Evolutionary conservation across 1,284 basidiomycete species (phyloP).

Genomic region (Ganoderma lucidum): DNA sequence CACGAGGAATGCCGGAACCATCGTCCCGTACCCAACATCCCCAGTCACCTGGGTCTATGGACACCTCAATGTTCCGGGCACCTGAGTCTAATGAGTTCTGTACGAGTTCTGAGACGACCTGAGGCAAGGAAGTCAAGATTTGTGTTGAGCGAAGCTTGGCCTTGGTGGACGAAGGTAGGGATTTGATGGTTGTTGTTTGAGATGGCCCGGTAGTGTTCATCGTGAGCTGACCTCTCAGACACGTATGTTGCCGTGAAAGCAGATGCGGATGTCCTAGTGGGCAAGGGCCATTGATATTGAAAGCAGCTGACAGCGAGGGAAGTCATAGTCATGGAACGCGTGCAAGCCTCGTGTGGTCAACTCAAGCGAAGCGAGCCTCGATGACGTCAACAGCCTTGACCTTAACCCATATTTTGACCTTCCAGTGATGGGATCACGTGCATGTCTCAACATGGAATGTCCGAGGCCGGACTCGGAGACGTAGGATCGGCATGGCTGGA

Average conservation of each 20-base stretch:
- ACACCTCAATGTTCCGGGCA: conserved; percentile 67
- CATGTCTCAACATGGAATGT: not conserved
- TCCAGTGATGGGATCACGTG: not conserved
- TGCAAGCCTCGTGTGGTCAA: conserved; percentile 8
- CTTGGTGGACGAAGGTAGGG: conserved; percentile 60
- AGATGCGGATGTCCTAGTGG: not conserved
- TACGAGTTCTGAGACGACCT: conserved; percentile 82
- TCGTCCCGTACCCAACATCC: conserved; percentile 85
- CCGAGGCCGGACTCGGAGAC: not conserved
- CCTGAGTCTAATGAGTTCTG: conserved; percentile 86
- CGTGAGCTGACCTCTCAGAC: not conserved
- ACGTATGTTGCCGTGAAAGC: not conserved
- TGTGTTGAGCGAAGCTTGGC: conserved; percentile 81
- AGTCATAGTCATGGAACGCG: not conserved
- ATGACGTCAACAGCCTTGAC: not conserved
- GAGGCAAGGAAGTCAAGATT: conserved; percentile 82
- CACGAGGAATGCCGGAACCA: conserved; percentile 75
- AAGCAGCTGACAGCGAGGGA: not conserved
- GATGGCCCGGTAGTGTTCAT: not conserved
- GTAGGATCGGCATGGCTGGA: not conserved
- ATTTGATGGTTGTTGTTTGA: conserved; percentile 14
- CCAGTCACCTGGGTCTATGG: conserved; percentile 76
- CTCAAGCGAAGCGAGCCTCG: not conserved
- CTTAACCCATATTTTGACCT: not conserved
- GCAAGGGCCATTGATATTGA: not conserved